Conservation (phyloP, 2,329 filamentous ascomycete genomes). For the Talaromyces sp. region DNA sequence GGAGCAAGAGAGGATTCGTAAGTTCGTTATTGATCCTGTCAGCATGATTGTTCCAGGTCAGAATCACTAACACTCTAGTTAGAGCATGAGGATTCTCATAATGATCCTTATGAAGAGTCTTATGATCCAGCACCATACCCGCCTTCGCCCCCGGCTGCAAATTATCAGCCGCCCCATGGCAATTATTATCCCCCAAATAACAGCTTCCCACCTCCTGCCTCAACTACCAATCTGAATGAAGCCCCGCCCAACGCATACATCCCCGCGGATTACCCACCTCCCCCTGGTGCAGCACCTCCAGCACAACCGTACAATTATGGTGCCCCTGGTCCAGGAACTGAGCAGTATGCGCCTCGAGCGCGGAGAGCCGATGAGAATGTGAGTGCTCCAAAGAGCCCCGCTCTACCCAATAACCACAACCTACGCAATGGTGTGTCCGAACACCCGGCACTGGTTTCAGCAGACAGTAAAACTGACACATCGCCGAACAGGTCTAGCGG, state of each 20-base stretch:
- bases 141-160: constrained; percentile 36
- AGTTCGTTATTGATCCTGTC: constrained; percentile 29
- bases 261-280: constrained; percentile 46
- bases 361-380: constrained; percentile 54
- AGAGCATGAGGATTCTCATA: constrained; percentile 34
- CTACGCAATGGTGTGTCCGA: constrained; percentile 48
- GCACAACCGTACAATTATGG: constrained; percentile 44
- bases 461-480: constrained; percentile 7
- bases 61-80: constrained; percentile 13
- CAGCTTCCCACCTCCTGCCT: constrained; percentile 47
- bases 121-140: constrained; percentile 44
- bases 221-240: constrained; percentile 28
- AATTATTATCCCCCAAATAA: constrained; percentile 46
- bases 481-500: constrained; percentile 18
- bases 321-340: constrained; percentile 34
- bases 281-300: constrained; percentile 41
- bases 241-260: constrained; percentile 34
- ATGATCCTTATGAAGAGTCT: constrained; percentile 46
- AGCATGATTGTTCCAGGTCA: not conserved
- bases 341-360: constrained; percentile 43
- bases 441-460: constrained; percentile 8
- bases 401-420: constrained; percentile 40
- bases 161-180: constrained; percentile 34
- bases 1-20: constrained; percentile 51
- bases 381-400: constrained; percentile 46